Percentiles rank a stretch among this genome's conserved stretches.
phyloP scores from a whole-genome alignment of 78 protist species.

The Chrysochromulina tobinii region DNA sequence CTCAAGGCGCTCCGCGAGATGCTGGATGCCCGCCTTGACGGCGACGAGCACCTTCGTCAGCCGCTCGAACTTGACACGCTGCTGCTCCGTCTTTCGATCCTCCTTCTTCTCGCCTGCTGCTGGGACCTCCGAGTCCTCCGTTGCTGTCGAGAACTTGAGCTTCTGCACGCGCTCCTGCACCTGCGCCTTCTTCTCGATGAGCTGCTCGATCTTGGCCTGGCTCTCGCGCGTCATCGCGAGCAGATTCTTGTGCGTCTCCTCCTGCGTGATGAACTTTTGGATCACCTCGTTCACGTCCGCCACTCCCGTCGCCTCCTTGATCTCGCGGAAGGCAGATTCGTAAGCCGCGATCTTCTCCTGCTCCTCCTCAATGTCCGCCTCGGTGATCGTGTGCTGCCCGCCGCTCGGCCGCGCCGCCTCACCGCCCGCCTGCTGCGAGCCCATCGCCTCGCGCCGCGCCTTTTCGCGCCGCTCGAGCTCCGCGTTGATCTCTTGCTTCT shows the following conservation, averaged over 20 bases:
- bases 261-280: slow-evolving; percentile 63
- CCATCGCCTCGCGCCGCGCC: not conserved
- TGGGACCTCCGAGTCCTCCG: not conserved
- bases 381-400: not conserved
- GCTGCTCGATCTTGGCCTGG: not conserved
- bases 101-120: not conserved
- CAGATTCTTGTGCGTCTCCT: slow-evolving; percentile 50
- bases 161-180: slow-evolving; percentile 33
- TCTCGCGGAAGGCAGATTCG: slow-evolving; percentile 66
- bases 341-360: slow-evolving; percentile 30
- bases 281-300: slow-evolving; percentile 65
- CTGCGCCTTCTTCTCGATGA: not conserved
- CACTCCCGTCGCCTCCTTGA: slow-evolving; percentile 79
- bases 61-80: slow-evolving; percentile 28
- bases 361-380: slow-evolving; percentile 12
- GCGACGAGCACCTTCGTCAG: slow-evolving; percentile 22
- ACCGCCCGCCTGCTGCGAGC: not conserved
- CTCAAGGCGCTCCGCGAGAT: slow-evolving; percentile 44
- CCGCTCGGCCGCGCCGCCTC: not conserved
- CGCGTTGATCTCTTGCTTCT: slow-evolving; percentile 41
- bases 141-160: slow-evolving; percentile 38
- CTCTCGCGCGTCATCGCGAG: not conserved
- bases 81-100: not conserved
- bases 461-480: slow-evolving; percentile 48
- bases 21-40: slow-evolving; percentile 58